Percentiles rank a stretch among this genome's conserved stretches.
Evolutionary conservation across 1,139 yeast genomes (phyloP).

Genomic region (Yarrowia galli): DNA sequence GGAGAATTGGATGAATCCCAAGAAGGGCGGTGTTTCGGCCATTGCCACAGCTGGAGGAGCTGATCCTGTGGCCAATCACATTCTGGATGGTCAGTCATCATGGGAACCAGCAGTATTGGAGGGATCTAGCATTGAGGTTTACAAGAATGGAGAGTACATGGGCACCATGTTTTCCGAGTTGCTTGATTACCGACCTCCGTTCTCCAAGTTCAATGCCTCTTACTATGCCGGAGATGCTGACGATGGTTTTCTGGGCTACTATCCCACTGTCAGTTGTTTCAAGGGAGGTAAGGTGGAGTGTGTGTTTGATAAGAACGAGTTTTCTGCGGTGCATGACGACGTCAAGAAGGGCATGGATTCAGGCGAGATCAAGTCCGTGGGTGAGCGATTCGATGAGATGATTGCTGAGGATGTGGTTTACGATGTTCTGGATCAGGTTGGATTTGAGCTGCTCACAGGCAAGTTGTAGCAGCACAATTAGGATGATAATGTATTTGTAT

Average conservation of each 20-base stretch:
- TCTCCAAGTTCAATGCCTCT: constrained; percentile 53
- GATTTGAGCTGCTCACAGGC: constrained; percentile 55
- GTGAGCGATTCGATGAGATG: constrained; percentile 69
- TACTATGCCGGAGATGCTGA: constrained; percentile 52
- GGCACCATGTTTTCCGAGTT: constrained; percentile 74
- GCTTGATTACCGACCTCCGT: constrained; percentile 81
- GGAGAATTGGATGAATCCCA: constrained; percentile 77
- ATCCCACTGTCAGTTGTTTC: constrained; percentile 86
- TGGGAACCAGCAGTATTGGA: constrained; percentile 53
- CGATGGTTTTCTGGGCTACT: constrained; percentile 89
- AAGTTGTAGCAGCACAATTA: neutral
- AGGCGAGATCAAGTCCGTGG: constrained; percentile 57
- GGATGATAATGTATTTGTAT: constrained; percentile 6
- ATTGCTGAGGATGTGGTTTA: constrained; percentile 82
- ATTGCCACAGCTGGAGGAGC: constrained; percentile 43
- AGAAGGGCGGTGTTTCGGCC: constrained; percentile 49
- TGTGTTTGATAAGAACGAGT: constrained; percentile 69
- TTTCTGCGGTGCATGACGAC: constrained; percentile 55
- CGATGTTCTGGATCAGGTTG: constrained; percentile 88
- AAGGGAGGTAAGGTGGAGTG: constrained; percentile 78
- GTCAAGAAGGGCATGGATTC: constrained; percentile 43
- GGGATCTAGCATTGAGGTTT: constrained; percentile 68
- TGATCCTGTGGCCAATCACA: constrained; percentile 43
- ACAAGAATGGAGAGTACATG: constrained; percentile 73
- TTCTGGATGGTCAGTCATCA: constrained; percentile 44